Evolutionary conservation across 2,329 filamentous ascomycete genomes (phyloP), one percentile per base, ranked within the genome.

Genomic region (Parasarocladium wereldwijsianum): DNA sequence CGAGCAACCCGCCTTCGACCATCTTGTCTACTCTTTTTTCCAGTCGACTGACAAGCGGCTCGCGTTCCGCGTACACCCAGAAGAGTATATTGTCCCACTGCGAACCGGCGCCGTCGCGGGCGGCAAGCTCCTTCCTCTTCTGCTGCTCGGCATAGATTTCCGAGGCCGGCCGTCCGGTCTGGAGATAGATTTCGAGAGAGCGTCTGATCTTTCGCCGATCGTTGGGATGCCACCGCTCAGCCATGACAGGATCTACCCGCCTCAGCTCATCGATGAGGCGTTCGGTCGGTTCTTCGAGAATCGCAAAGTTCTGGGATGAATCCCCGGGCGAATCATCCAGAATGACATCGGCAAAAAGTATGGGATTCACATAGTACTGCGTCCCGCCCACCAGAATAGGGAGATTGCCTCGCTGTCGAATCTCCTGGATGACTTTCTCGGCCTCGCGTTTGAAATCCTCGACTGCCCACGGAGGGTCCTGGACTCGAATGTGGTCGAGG

Each of bases 331-430:
- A 49, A 9, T 59, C 54, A 14, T 58, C 52, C 11, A 58, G 40
- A 11, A 66, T 65, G 39, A 86, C 74, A 19, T 80, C 69, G 29
- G 48, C 43, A 48, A 96, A 93, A 3, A 98, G 63, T 11, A 98
- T 63, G 1, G 83, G 75, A 44, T 94, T 85, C 0, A 83, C 79
- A 47, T 98, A 98, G 56, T 96, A 98, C 45, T 93, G 84, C 8
- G 87, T 93, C 7, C 90, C 90, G 16, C 90, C 90, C 2, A 96
- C 90, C 1, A 98, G 57, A 17, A 98, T 85, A 0, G 90, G 90
- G 9, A 94, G 52, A 37, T 78, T 81, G 1, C 84, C 83, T 42
- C 87, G 66, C 6, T 59, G 60, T 29, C 78, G 69, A 32, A 98
- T 93, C 24, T 90, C 82, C 15, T 66, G 56, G 36, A 98, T 87